Evolutionary conservation across 2,329 filamentous ascomycete species (phyloP).

Genomic region (Aspergillus bombycis): DNA sequence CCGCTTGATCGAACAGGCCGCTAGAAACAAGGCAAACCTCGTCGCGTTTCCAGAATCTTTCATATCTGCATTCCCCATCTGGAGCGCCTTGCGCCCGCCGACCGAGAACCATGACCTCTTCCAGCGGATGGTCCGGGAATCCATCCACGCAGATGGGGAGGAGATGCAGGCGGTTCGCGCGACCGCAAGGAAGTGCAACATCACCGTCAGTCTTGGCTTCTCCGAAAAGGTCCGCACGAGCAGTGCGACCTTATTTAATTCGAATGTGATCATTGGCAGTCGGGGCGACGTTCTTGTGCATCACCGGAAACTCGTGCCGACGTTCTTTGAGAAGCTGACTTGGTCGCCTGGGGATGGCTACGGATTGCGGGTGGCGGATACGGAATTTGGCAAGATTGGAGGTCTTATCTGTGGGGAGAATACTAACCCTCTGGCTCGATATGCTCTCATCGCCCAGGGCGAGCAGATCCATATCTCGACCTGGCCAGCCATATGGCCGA

Average conservation of each 20-base stretch:
- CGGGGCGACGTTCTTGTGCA: slow-evolving; percentile 53
- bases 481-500: slow-evolving; percentile 61
- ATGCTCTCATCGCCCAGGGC: slow-evolving; percentile 56
- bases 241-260: slow-evolving; percentile 55
- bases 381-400: slow-evolving; percentile 24
- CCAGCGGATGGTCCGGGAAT: slow-evolving; percentile 49
- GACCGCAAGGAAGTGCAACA: slow-evolving; percentile 40
- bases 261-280: slow-evolving; percentile 52
- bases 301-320: slow-evolving; percentile 59
- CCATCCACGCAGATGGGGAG: slow-evolving; percentile 50
- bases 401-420: slow-evolving; percentile 59
- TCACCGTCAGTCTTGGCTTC: slow-evolving; percentile 55
- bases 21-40: slow-evolving; percentile 49
- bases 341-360: slow-evolving; percentile 58
- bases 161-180: slow-evolving; percentile 49
- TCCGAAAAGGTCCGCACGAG: slow-evolving; percentile 52
- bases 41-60: slow-evolving; percentile 59
- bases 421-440: slow-evolving; percentile 59
- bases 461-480: slow-evolving; percentile 60
- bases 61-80: slow-evolving; percentile 58
- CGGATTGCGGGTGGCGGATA: slow-evolving; percentile 53
- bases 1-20: slow-evolving; percentile 49
- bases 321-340: slow-evolving; percentile 60
- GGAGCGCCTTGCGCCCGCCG: slow-evolving; percentile 53
- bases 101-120: slow-evolving; percentile 57